Base-by-base conservation (phyloP, 2,329 filamentous ascomycete genomes). In the Botrytis fabae region DNA sequence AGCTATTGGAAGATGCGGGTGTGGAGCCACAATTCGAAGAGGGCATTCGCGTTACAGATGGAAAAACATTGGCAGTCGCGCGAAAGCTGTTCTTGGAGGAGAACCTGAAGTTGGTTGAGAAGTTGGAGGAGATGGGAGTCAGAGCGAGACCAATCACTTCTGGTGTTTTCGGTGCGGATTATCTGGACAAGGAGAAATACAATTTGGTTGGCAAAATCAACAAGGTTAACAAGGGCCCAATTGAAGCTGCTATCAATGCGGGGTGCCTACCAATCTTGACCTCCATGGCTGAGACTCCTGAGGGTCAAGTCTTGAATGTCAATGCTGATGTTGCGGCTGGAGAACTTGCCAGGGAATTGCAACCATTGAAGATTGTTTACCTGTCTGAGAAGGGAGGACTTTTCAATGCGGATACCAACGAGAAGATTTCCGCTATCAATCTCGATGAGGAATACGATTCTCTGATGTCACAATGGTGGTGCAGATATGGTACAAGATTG, bases 401-500 rank as follows among this genome's bases (percentile, higher is more conserved):
- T 48, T 97, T 97, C 84, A 94, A 98, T 81, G 95, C 94, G 74
- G 93, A 97, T 76, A 93, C 91, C n/a, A 92, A 92, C 74, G 92
- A 95, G 85, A 97, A 97, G 85, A 98, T 98, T 80, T 97, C 95
- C 9, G 93, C 92, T 74, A 98, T 98, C 84, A 98, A 98, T 84
- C 87, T 99, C 73, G 96, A 99, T 81, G 95, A 97, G 83, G 96
- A 99, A 84, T 98, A 93, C 80, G 94, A 97, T 74, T 88, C 93
- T 80, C 88, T 98, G 80, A 97, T 98, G 94, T 88, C 90, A 73
- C 94, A 98, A 84, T 90, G 93, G 78, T 99, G 95, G 96, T 96
- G 97, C 83, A 91, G 93, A 80, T 97, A 96, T 81, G 96, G 96
- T 75, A 98, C 95, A 54, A 90, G 95, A 75, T 87, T 98, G 76